Base-by-base conservation (phyloP, 1,139 yeast genomes). In the Nakaseomyces sp. region DNA sequence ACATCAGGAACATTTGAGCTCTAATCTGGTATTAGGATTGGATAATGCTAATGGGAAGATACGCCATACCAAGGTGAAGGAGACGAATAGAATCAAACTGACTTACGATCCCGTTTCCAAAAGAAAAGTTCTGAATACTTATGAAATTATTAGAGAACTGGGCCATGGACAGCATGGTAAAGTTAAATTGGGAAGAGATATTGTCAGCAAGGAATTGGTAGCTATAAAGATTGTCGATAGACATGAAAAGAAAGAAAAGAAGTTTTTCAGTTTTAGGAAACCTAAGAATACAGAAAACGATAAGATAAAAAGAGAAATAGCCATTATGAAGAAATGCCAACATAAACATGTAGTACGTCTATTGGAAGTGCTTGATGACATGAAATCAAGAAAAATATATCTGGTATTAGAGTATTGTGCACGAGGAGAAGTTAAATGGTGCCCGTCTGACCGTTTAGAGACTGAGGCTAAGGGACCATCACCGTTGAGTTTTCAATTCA, bases 141-240 rank as follows among this genome's bases (percentile, higher is more conserved):
- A 91, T 60, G 98, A 91, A 63, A 85, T 93, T 33, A 68, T 89
- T 32, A 71, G 74, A 37, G 97, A 91, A 64, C 72, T 93, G 31
- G 99, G 99, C 3, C 74, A 86, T 41, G 99, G 99, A 10, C 96
- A 91, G 63, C 98, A 91, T 64, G 98, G 99, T 15, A 89, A 88
- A 63, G 99, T 93, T 37, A 93, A 91, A 63, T 71, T 93, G 19
- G 98, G 96, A 0, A 74, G 75, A 48, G 93, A 89, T 60, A 64
- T 81, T 44, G 73, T 77, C 18, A 73, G 82, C 12, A 75, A 79
- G 42, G 84, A 81, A 52, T 70, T 79, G 40, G 97, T 89, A 19
- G 98, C 98, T 0, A 89, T 93, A 47, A 93, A 93, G 61, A 85
- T 93, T 45, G 91, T 93, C 24, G 89, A 86, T 61, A 72, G 97